Evolutionary conservation across 495 filamentous ascomycete genomes (phyloP).

Genomic region (Aspergillus coremiiformis): DNA sequence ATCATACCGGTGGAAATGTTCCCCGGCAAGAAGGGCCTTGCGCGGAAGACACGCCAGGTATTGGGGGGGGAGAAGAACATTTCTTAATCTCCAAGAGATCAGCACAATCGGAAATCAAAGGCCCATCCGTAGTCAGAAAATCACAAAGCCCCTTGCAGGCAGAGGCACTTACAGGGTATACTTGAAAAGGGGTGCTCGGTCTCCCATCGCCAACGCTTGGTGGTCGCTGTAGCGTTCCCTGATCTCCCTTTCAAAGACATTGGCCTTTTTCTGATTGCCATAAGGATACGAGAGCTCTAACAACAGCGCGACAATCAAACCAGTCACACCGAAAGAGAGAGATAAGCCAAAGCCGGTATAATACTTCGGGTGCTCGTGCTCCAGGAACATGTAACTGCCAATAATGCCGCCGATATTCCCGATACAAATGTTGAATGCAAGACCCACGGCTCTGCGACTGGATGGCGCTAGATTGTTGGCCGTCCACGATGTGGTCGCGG

Average conservation of each 20-base stretch:
- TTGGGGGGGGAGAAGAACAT: too few species aligned
- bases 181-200: slow-evolving; percentile 36
- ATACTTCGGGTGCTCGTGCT: slow-evolving; percentile 23
- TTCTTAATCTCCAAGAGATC: too few species aligned
- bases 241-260: slow-evolving; percentile 24
- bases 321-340: slow-evolving; percentile 19
- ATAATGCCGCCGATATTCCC: slow-evolving; percentile 24
- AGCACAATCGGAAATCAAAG: too few species aligned
- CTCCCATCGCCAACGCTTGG: slow-evolving; percentile 35
- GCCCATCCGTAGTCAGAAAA: too few species aligned
- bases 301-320: slow-evolving; percentile 15
- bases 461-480: slow-evolving; percentile 32
- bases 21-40: too few species aligned
- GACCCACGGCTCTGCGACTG: slow-evolving; percentile 28
- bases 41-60: too few species aligned
- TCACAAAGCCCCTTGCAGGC: too few species aligned
- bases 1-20: too few species aligned
- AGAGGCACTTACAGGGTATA: slow-evolving; percentile 25
- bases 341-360: slow-evolving; percentile 27
- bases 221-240: slow-evolving; percentile 27
- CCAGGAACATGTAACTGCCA: slow-evolving; percentile 31
- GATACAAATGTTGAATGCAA: slow-evolving; percentile 30
- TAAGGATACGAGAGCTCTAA: slow-evolving; percentile 16
- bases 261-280: slow-evolving; percentile 19
- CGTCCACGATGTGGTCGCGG: slow-evolving; percentile 31